Evolutionary conservation across 805 yeast species (phyloP), one percentile per base, ranked within the genome.

Genomic region (Myxozyma udenii): DNA sequence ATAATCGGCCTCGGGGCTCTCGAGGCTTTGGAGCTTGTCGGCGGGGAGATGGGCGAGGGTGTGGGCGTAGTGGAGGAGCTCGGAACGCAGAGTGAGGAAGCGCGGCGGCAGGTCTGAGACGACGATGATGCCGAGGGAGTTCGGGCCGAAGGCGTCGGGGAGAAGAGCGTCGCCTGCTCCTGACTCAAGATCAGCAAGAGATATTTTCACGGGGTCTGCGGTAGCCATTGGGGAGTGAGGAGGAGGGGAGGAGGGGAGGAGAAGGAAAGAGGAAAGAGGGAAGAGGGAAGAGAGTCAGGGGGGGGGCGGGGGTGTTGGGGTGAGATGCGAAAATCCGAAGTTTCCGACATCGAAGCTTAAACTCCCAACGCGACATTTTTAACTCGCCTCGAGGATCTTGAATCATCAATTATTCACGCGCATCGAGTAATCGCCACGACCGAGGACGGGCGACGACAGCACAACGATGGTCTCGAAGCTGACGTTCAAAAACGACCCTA

Each of bases 121-220:
- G 4, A 80, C 52, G 4, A 80, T 70, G 32, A 80, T 75, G 1
- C 85, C 85, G 6, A 80, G 67, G 0, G 83, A 78, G 30, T 77
- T 71, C 2, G 75, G 74, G 0, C 83, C 85, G 65, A 80, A 80
- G 1, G 84, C 83, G 7, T 63, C 51, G 3, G 67, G 64, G 33
- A 80, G 66, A 3, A 57, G 51, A 1, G 58, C 42, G 41, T 69
- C 69, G 2, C 62, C 66, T 1, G 65, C 57, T 1, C 77, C 78
- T 0, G 59, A 36, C 33, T 5, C 12, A 4, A 49, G 37, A 21
- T 48, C 53, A 11, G 16, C 43, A 11, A 45, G 39, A 5, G 51
- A 44, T n/a, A 49, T 51, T 1, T 23, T 25, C 2, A 49, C 39
- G 2, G 53, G 51, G 24, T n/a, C 16, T 26, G 49, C n/a, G 9